Evolutionary conservation across 495 filamentous ascomycete species (phyloP).

Genomic region (Melanomma pulvis-pyrius): DNA sequence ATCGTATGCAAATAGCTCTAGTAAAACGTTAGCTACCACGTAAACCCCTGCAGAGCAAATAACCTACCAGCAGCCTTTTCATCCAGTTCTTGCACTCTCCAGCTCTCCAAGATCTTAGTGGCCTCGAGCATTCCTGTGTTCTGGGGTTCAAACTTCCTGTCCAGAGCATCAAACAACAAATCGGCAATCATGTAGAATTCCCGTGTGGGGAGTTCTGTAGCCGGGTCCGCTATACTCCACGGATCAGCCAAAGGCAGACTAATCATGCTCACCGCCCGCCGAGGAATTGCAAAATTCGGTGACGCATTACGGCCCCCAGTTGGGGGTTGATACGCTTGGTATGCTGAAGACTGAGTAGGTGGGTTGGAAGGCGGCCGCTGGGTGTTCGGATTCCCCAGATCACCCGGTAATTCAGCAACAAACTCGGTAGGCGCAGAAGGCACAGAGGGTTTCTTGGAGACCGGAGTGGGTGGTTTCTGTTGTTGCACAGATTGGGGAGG

Average conservation of each 20-base stretch:
- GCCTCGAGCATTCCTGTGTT: slow-evolving; percentile 36
- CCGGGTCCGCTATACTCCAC: slow-evolving; percentile 33
- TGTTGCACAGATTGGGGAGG: slow-evolving; percentile 5
- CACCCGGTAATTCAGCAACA: slow-evolving; percentile 36
- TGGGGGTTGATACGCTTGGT: slow-evolving; percentile 29
- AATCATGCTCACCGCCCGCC: slow-evolving; percentile 32
- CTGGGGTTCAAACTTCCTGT: slow-evolving; percentile 30
- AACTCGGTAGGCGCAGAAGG: slow-evolving; percentile 28
- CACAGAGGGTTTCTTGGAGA: neutral
- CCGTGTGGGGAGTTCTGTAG: slow-evolving; percentile 30
- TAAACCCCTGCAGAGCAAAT: neutral
- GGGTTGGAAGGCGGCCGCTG: slow-evolving; percentile 17
- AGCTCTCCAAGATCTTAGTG: slow-evolving; percentile 30
- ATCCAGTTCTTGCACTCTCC: slow-evolving; percentile 23
- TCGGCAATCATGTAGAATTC: slow-evolving; percentile 37
- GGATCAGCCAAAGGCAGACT: slow-evolving; percentile 26
- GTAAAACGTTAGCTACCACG: neutral
- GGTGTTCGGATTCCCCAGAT: slow-evolving; percentile 24
- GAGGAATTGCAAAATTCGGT: slow-evolving; percentile 24
- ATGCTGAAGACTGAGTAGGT: slow-evolving; percentile 2
- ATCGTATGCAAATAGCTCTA: slow-evolving; percentile 32
- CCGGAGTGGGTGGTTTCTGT: slow-evolving; percentile 4
- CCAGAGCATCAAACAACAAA: slow-evolving; percentile 31
- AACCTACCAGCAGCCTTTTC: slow-evolving; percentile 35
- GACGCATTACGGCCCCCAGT: neutral